Evolutionary conservation across 768 basidiomycete genomes (phyloP).

Genomic region (Tulasnella sp.): DNA sequence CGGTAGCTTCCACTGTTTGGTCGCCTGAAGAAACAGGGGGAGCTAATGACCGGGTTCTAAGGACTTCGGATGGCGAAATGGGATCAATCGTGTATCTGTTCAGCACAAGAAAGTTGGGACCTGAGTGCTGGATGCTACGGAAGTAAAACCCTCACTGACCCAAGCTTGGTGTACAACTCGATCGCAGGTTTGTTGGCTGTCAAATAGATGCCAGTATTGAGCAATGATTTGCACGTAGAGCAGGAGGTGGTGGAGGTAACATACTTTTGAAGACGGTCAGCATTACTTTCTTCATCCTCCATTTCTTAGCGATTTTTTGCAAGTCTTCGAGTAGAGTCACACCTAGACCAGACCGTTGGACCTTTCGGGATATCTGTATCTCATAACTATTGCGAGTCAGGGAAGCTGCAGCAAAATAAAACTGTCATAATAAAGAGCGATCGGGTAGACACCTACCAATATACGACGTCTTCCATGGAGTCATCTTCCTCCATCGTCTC

Average conservation of each 20-base stretch:
- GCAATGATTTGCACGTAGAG: neutral
- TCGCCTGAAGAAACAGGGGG: neutral
- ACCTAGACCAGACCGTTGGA: constrained; percentile 17
- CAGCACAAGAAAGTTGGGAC: neutral
- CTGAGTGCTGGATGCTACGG: neutral
- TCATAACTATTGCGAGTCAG: constrained; percentile 22
- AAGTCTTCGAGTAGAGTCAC: constrained; percentile 19
- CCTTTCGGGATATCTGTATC: constrained; percentile 19
- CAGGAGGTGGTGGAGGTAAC: neutral
- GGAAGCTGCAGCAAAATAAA: neutral
- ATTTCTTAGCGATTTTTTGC: constrained; percentile 17
- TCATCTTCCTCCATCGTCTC: constrained; percentile 17
- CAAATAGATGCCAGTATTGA: neutral
- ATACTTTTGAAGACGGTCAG: constrained; percentile 24
- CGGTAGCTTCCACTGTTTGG: neutral
- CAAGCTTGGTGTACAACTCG: constrained; percentile 19
- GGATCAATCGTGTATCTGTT: constrained; percentile 14
- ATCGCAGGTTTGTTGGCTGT: constrained; percentile 18
- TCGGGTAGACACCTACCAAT: constrained; percentile 19
- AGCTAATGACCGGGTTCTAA: neutral
- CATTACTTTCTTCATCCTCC: constrained; percentile 23
- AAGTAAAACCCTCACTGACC: constrained; percentile 10
- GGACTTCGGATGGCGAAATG: constrained; percentile 2
- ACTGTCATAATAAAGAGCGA: too few species aligned
- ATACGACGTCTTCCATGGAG: constrained; percentile 21